These are phyloP conservation scores for Westerdykella sp. DNA, from an alignment of 2,329 filamentous ascomycete species.

Conservation along the genomic window DNA sequence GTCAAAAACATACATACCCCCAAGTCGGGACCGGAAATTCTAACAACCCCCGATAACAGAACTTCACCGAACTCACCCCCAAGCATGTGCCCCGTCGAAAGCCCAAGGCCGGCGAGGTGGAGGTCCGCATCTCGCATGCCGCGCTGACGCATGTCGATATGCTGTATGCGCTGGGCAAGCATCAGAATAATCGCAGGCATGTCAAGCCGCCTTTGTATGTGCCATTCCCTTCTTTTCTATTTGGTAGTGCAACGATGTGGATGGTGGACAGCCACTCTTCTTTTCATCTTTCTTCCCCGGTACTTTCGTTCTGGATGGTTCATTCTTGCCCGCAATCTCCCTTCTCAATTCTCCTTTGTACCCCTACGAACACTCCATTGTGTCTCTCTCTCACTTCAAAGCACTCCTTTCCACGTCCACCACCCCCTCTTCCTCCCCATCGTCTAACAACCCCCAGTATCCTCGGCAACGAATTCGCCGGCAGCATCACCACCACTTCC, in stretches of 20 bases:
- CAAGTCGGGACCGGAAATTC: neutral
- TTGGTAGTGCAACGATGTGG: too few species aligned
- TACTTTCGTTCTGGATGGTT: neutral
- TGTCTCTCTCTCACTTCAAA: neutral
- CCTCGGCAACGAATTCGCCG: slow-evolving; percentile 56
- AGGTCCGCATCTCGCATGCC: slow-evolving; percentile 48
- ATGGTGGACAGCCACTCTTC: too few species aligned
- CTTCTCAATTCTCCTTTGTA: too few species aligned
- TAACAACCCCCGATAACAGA: slow-evolving; percentile 6
- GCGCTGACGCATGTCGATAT: slow-evolving; percentile 57
- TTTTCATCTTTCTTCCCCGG: too few species aligned
- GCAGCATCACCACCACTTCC: slow-evolving; percentile 43
- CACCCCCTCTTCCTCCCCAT: too few species aligned
- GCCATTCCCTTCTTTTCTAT: too few species aligned
- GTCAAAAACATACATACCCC: too few species aligned
- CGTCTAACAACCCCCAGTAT: slow-evolving; percentile 17
- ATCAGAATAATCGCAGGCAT: slow-evolving; percentile 55
- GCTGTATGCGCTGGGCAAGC: slow-evolving; percentile 49
- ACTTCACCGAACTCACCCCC: slow-evolving; percentile 25
- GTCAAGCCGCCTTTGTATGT: slow-evolving; percentile 49
- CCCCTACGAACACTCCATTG: too few species aligned
- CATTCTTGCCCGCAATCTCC: neutral
- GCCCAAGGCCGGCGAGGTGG: slow-evolving; percentile 36
- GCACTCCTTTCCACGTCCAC: neutral
- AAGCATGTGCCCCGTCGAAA: slow-evolving; percentile 24